Evolutionary conservation across 352 stramenopile species (phyloP), one percentile per base, ranked within the genome.

Genomic region (Synura sp.): DNA sequence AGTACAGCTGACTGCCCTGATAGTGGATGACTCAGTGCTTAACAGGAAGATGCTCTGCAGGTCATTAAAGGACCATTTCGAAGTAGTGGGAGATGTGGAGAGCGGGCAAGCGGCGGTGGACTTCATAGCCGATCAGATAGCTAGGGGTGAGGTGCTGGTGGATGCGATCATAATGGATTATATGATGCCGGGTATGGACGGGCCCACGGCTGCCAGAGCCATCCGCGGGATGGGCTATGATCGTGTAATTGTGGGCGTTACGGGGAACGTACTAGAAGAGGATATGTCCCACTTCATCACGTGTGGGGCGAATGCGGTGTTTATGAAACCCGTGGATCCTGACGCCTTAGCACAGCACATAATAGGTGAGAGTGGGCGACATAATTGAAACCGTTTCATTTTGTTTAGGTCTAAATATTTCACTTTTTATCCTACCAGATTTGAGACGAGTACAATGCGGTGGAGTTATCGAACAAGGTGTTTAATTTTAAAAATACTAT

Each of bases 161-260:
- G n/a, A n/a, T n/a, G n/a, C n/a, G 42, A 53, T 53, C 42, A 15
- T 53, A n/a, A 53, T 53, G 42, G 84, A 87, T 59, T 84, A 77
- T 80, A 79, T 86, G 81, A 87, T 88, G 85, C 83, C 82, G 12
- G 41, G 81, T 15, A 84, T 86, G 82, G 83, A 87, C 80, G 85
- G 85, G 34, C 83, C 84, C 17, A 79, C 63, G 15, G 82, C 85
- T 57, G 73, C 75, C 3, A 55, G 80, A 59, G 17, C 41, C 33
- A 81, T 88, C 19, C 76, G 85, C 34, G 69, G 27, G 3, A 36
- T 85, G 73, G 85, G 83, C 3, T 84, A 78, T 75, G 76, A 84
- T 77, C 63, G 73, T 7, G 79, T 80, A 29, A 86, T 88, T 59
- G 59, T 86, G 31, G 85, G 85, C 27, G 79, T 88, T 27, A 87